Evolutionary conservation across 2,329 filamentous ascomycete genomes (phyloP).

Genomic region (Claviceps sp.): DNA sequence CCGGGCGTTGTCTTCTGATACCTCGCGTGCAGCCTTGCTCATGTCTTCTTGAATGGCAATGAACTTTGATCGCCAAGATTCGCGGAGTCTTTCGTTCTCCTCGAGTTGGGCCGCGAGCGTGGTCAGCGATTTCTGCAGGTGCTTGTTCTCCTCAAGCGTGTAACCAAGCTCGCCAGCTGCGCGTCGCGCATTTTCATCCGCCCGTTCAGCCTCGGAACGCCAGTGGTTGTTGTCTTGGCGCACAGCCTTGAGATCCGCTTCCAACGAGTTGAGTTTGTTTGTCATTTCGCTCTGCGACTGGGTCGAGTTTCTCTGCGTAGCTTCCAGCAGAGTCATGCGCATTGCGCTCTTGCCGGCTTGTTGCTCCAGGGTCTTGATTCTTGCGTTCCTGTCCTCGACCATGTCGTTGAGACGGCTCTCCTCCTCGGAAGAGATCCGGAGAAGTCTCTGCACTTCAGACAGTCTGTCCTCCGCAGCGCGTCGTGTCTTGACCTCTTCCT

Average conservation of each 20-base stretch:
- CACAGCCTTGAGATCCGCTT: constrained; percentile 40
- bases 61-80: constrained; percentile 74
- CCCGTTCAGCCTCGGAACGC: constrained; percentile 47
- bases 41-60: constrained; percentile 80
- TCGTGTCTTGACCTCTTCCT: constrained; percentile 49
- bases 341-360: constrained; percentile 39
- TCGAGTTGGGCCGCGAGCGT: constrained; percentile 66
- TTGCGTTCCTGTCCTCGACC: constrained; percentile 56
- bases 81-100: constrained; percentile 73
- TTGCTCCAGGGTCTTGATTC: constrained; percentile 47
- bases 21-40: constrained; percentile 61
- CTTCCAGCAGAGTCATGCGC: constrained; percentile 53
- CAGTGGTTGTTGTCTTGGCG: constrained; percentile 46
- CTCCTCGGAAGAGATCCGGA: constrained; percentile 59
- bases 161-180: constrained; percentile 35
- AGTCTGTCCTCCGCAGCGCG: constrained; percentile 59
- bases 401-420: constrained; percentile 53
- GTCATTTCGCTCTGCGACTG: constrained; percentile 42
- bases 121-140: constrained; percentile 59
- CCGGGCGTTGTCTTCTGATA: constrained; percentile 68
- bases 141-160: constrained; percentile 49
- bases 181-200: constrained; percentile 36
- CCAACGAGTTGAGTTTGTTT: constrained; percentile 38
- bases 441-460: constrained; percentile 56
- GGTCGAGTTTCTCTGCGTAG: constrained; percentile 45